Base-by-base conservation (phyloP, 768 basidiomycete species). In the Paxillus ammoniavirescens region DNA sequence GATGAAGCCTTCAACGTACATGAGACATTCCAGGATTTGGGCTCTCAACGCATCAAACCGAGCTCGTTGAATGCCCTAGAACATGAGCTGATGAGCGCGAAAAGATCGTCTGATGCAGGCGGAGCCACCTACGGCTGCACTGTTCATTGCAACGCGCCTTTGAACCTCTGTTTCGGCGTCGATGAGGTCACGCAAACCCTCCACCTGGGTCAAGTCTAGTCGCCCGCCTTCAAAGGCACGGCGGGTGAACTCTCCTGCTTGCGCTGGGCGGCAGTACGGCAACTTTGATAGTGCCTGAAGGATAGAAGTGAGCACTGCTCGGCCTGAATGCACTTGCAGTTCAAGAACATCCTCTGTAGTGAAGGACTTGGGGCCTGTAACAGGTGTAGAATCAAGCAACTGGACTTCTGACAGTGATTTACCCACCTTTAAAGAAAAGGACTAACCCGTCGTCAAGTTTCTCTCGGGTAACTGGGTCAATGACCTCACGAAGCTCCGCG, bases 141-240 rank as follows among this genome's bases (percentile, higher is more conserved):
- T 82, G 36, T 79, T 73, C 48, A 91, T 68, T 12, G 93, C 93
- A 50, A 88, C 72, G 42, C 81, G 81, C 50, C 93, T 76, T 66
- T 96, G 93, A 15, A 73, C 75, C 60, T 93, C 91, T 0, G 93
- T 96, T 63, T 94, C 91, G 0, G 92, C 91, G 49, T 94, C 86
- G 41, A 96, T 86, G 31, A 96, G 77, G 64, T 95, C 93, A 54
- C 85, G 82, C 51, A 96, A 66, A 5, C 91, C 93, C 65, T 96
- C 93, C 1, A 91, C 92, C 70, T 95, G 88, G 0, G 91, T 93
- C 51, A 96, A 71, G 63, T 94, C 93, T 49, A 96, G 73, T 41
- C 91, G 78, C 0, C 93, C 93, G 17, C 82, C 85, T 26, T 86
- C 73, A 57, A 92, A 91, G 0, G 93, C 92, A 42, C 89, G 84